phyloP scores from a whole-genome alignment of 2,329 filamentous ascomycete species.

The Gremmenia infestans region DNA sequence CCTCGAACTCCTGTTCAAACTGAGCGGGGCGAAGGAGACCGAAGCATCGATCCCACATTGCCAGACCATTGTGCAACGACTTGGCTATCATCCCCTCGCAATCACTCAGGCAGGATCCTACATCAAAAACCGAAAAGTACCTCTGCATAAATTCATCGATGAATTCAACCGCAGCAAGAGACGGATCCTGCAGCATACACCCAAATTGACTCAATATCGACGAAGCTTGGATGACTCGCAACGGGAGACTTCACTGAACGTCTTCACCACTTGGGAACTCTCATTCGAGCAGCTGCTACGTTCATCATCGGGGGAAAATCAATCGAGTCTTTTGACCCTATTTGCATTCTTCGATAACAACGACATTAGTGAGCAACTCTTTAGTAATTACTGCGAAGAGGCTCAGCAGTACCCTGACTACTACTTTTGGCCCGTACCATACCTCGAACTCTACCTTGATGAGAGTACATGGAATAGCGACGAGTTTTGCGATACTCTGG shows the following conservation, averaged over 20 bases:
- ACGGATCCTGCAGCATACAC: conserved; percentile 16
- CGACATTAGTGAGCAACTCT: conserved; percentile 24
- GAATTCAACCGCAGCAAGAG: conserved; percentile 12
- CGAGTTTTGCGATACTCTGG: conserved; percentile 13
- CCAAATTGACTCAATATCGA: conserved; percentile 17
- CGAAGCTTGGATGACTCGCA: conserved; percentile 2
- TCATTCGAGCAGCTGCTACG: conserved; percentile 18
- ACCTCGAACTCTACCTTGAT: conserved; percentile 2
- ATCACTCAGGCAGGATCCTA: conserved; percentile 29
- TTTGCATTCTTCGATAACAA: conserved; percentile 23
- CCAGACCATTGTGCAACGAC: conserved; percentile 12
- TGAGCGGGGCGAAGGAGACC: not conserved
- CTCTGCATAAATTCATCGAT: conserved; percentile 16
- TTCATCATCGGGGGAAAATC: not conserved
- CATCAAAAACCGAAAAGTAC: conserved; percentile 17
- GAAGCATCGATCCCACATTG: not conserved
- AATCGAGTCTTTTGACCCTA: conserved; percentile 16
- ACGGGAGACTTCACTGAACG: conserved; percentile 16
- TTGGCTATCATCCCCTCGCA: conserved; percentile 25
- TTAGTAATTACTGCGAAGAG: conserved; percentile 8
- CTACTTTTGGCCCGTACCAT: conserved; percentile 4
- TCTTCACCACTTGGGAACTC: conserved; percentile 28
- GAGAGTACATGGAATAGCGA: conserved; percentile 8
- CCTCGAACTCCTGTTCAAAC: conserved; percentile 11
- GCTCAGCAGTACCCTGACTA: not conserved